Percentiles rank a stretch among this genome's conserved stretches.
These are phyloP conservation scores for Primulina huaijiensis DNA, from an alignment of 257 asterid genomes.

Conservation along the genomic window DNA sequence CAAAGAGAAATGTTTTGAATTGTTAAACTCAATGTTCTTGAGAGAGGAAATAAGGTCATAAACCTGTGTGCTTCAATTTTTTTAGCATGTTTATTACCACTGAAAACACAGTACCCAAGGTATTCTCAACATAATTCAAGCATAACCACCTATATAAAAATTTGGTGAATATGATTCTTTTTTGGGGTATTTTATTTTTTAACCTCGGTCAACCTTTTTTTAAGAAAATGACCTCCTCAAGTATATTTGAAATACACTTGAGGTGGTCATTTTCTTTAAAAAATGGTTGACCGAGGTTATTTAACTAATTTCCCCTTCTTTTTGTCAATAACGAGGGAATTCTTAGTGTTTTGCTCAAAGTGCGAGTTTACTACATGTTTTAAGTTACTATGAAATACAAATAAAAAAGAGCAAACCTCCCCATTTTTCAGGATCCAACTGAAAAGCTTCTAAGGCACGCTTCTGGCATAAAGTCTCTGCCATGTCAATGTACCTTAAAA, in stretches of 20 bases:
- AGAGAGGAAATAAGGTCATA: no score
- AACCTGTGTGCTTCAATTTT: no score
- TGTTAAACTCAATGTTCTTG: no score
- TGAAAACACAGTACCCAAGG: background rate
- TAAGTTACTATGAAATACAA: background rate
- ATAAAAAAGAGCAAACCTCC: slow-evolving; percentile 58
- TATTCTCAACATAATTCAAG: background rate
- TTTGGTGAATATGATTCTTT: background rate
- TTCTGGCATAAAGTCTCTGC: slow-evolving; percentile 93
- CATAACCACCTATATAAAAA: background rate
- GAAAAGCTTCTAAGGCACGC: slow-evolving; percentile 85
- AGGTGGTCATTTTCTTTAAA: no score
- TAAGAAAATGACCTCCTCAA: no score
- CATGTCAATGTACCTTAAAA: slow-evolving; percentile 90
- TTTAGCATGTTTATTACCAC: background rate
- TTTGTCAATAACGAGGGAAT: background rate
- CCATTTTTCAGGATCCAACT: slow-evolving; percentile 87
- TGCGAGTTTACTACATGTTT: background rate
- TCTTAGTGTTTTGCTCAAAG: slow-evolving; percentile 1
- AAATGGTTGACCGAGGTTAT: no score
- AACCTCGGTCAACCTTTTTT: no score
- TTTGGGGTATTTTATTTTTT: no score
- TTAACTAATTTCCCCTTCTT: no score
- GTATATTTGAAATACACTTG: no score
- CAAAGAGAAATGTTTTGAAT: no score